Evolutionary conservation across 2,329 filamentous ascomycete genomes (phyloP), one percentile per base, ranked within the genome.

Genomic region (Balansia obtecta): DNA sequence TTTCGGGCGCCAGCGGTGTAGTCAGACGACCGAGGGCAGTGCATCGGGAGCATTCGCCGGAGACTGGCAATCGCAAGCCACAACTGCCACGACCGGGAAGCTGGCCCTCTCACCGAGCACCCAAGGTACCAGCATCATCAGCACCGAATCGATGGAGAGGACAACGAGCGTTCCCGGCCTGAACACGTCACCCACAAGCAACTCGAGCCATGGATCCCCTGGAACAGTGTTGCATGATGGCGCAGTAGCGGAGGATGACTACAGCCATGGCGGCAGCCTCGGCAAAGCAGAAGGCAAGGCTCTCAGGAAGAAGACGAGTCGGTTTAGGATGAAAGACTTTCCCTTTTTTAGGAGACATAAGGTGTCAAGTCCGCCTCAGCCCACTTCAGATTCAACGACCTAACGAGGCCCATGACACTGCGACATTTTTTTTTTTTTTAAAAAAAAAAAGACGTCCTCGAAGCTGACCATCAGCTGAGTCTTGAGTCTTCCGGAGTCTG

Each of bases 61-160:
- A 10, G 80, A 83, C 57, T 82, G 79, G 77, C 75, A 76, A 2
- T 80, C 77, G 4, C 79, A 82, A 56, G 77, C 74, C 4, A 83
- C 79, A 13, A 82, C 77, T 57, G 79, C 78, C 9, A 80, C 79
- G 1, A 82, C 79, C 1, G 75, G 77, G 46, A 82, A 80, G 64
- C 75, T 81, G 74, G 78, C 80, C 3, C 65, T 82, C 37, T 83
- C 80, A 22, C 80, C 80, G 2, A 83, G 79, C 60, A 83, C 80
- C 2, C 73, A 80, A 59, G 80, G 79, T 39, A 83, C 80, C 16
- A 83, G 80, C 62, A 79, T 83, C 54, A 74, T 80, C 56, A 83
- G 79, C 63, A 72, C 73, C 50, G 77, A 80, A 42, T 80, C 77
- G 8, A 59, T 73, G 49, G 78, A 80, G 45, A 71, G 71, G 16